Conservation (phyloP, 1,284 basidiomycete genomes). For the Cystobasidiaceae sp. region DNA sequence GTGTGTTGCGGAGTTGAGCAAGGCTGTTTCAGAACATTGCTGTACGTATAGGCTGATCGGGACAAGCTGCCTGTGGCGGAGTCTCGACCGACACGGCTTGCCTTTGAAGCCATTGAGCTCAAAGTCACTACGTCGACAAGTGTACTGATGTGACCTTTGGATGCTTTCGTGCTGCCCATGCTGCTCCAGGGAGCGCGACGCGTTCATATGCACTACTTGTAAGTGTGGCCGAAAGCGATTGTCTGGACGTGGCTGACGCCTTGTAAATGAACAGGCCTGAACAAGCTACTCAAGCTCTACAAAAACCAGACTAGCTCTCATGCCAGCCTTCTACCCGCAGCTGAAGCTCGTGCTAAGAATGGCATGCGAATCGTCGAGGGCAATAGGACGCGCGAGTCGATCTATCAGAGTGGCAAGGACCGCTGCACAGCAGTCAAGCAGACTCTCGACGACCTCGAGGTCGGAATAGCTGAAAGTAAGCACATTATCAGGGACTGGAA, state of each 20-base stretch:
- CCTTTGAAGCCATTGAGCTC: background rate
- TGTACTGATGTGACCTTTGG: background rate
- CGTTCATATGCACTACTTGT: conserved; percentile 9
- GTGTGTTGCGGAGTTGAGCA: background rate
- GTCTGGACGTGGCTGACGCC: background rate
- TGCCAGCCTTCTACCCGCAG: conserved; percentile 3
- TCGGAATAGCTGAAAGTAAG: background rate
- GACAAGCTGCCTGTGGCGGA: background rate
- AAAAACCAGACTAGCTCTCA: conserved; percentile 20
- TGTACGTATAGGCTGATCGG: background rate
- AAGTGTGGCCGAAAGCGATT: background rate
- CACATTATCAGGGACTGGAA: no score
- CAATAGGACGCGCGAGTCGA: background rate
- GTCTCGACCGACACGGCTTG: background rate
- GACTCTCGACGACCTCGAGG: background rate
- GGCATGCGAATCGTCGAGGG: background rate
- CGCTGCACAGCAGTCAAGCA: background rate
- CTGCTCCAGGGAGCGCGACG: conserved; percentile 17
- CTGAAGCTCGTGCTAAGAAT: background rate
- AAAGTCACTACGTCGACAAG: background rate
- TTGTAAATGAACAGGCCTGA: conserved; percentile 3
- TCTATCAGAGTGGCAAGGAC: background rate
- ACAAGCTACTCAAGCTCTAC: conserved; percentile 30
- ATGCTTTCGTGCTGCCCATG: conserved; percentile 8
- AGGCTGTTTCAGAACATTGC: background rate